Base-by-base conservation (phyloP, 495 filamentous ascomycete genomes). In the Terfezia boudieri region DNA sequence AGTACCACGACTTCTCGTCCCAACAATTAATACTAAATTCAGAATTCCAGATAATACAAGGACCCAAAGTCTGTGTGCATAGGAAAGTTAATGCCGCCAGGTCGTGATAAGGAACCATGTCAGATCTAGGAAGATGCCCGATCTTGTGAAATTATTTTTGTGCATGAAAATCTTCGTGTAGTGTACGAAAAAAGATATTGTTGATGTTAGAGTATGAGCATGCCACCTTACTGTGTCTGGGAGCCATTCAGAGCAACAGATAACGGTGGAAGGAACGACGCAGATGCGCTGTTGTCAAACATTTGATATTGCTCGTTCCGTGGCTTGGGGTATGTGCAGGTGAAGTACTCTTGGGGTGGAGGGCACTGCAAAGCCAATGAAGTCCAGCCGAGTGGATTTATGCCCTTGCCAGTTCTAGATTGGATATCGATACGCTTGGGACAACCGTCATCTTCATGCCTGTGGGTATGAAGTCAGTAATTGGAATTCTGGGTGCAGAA, bases 381-480 rank as follows among this genome's bases (percentile, higher is more conserved):
- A 14, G 4, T 46, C 41, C 41, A 46, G 14, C 14, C 41, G 41
- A 46, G 1, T 20, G 41, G 4, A 20, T 46, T 46, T 1, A 5
- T 4, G 1, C 41, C 17, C 14, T 46, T 46, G 41, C 17, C 17
- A 20, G 4, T 4, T 4, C 17, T 46, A 9, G 62, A 61, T 43
- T 58, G 59, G 51, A 64, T 64, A 49, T 86, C 80, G 63, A 81
- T 78, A 37, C 83, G 73, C 65, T 81, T 82, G 9, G 82, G 73
- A 65, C 83, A 86, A 37, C 83, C 82, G 63, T 86, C 83, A 66
- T 86, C 83, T 67, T 82, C 79, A 61, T 87, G 83, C 65, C 83
- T 84, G 17, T 46, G 41, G 1, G 41, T 46, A 46, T 46, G 41
- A 46, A 20, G 41, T 46, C 41, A 46, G 41, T 46, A 46, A 46